These are phyloP conservation scores for Sechiopsis laciniata DNA, from an alignment of 306 rosid species.

Conservation along the genomic window DNA sequence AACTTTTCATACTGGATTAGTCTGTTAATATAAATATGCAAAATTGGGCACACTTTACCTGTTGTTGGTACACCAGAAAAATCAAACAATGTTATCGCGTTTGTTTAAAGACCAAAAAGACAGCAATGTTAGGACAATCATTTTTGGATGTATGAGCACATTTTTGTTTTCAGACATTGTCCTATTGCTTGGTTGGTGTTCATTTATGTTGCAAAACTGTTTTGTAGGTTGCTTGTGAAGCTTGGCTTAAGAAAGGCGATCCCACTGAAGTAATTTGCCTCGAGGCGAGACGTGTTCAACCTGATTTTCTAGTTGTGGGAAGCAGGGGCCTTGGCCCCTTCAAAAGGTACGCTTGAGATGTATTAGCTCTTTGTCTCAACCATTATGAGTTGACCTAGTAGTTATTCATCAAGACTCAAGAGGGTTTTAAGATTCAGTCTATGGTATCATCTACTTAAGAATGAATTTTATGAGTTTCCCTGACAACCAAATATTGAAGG, in stretches of 20 bases:
- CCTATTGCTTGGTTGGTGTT: background rate
- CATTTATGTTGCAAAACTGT: background rate
- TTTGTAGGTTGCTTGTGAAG: conserved; percentile 68
- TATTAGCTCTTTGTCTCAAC: background rate
- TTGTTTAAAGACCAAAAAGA: background rate
- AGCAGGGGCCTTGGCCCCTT: conserved; percentile 95
- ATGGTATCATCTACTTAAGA: too few species aligned
- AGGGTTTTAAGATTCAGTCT: too few species aligned
- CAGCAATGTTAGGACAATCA: background rate
- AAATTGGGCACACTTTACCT: background rate
- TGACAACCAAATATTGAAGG: too few species aligned
- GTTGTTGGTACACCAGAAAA: background rate
- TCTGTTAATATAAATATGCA: background rate
- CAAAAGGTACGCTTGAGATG: conserved; percentile 49
- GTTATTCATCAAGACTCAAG: too few species aligned
- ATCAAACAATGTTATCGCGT: background rate
- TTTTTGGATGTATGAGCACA: background rate
- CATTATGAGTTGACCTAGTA: too few species aligned
- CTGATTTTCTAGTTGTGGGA: conserved; percentile 85
- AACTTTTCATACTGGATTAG: background rate
- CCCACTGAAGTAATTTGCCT: conserved; percentile 74
- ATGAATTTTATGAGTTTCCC: too few species aligned
- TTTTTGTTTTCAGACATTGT: background rate
- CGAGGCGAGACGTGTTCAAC: conserved; percentile 60
- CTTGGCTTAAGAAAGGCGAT: conserved; percentile 78